phyloP scores from a whole-genome alignment of 2,329 filamentous ascomycete species.

The Blumeriella jaapii region DNA sequence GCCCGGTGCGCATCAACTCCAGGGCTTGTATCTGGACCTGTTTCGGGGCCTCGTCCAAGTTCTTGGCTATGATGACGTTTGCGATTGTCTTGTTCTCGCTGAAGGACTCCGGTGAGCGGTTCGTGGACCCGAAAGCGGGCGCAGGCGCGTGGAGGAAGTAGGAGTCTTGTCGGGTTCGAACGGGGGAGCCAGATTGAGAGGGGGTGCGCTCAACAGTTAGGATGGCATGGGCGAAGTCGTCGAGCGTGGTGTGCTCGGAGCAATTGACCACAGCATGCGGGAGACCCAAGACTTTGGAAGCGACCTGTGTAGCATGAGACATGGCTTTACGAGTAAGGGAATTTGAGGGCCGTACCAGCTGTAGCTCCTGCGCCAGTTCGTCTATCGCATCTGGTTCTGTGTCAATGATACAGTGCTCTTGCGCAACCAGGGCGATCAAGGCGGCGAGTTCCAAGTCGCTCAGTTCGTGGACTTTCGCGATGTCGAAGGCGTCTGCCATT shows the following conservation, averaged over 20 bases:
- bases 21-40: slow-evolving; percentile 72
- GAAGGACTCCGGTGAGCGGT: slow-evolving; percentile 26
- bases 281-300: slow-evolving; percentile 60
- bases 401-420: slow-evolving; percentile 83
- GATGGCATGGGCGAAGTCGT: slow-evolving; percentile 67
- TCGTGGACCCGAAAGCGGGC: slow-evolving; percentile 21
- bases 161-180: slow-evolving; percentile 24
- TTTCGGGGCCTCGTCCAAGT: slow-evolving; percentile 63
- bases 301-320: slow-evolving; percentile 39
- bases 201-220: slow-evolving; percentile 19
- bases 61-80: slow-evolving; percentile 71
- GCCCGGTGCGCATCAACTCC: slow-evolving; percentile 67
- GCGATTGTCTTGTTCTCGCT: slow-evolving; percentile 48
- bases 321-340: neutral
- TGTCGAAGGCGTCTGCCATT: slow-evolving; percentile 52
- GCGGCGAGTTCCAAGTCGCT: slow-evolving; percentile 82
- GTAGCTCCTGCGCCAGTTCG: slow-evolving; percentile 62
- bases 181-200: slow-evolving; percentile 19
- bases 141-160: slow-evolving; percentile 24
- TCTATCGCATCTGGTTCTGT: slow-evolving; percentile 51
- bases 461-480: slow-evolving; percentile 62
- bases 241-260: slow-evolving; percentile 59
- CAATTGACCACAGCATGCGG: slow-evolving; percentile 61
- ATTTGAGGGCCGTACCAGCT: slow-evolving; percentile 45
- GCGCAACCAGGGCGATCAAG: slow-evolving; percentile 67